Percentiles rank a stretch among this genome's conserved stretches.
phyloP scores from a whole-genome alignment of 352 stramenopile species.

The Achlya hypogyna region DNA sequence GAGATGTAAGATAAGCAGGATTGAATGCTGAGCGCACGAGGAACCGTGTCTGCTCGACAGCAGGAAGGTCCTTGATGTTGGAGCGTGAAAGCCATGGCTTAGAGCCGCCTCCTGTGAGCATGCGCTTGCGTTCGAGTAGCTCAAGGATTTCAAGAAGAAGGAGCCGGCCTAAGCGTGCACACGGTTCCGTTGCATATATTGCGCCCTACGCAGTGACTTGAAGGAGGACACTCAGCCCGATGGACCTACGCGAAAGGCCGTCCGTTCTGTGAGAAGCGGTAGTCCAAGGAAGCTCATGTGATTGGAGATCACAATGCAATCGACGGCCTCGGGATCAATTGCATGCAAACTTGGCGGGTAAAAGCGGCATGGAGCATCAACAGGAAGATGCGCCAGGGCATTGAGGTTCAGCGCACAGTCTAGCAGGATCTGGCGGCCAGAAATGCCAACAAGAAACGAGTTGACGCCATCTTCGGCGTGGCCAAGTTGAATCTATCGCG shows the following conservation, averaged over 20 bases:
- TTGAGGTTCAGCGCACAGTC: constrained; percentile 49
- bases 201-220: constrained; percentile 25
- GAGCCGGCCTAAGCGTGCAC: constrained; percentile 53
- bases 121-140: constrained; percentile 9
- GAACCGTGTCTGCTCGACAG: neutral
- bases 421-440: constrained; percentile 69
- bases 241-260: constrained; percentile 49
- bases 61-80: constrained; percentile 9
- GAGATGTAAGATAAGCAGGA: neutral
- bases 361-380: constrained; percentile 21
- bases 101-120: neutral
- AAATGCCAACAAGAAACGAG: constrained; percentile 63
- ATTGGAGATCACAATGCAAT: constrained; percentile 71
- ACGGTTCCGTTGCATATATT: constrained; percentile 66
- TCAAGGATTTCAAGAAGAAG: constrained; percentile 55
- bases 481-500: constrained; percentile 59
- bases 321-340: constrained; percentile 50
- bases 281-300: constrained; percentile 55
- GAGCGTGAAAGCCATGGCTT: constrained; percentile 12
- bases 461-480: constrained; percentile 57
- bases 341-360: constrained; percentile 24
- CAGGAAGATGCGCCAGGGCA: constrained; percentile 3
- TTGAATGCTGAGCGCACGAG: neutral
- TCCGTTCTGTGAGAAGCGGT: constrained; percentile 56
- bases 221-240: neutral